Conservation (phyloP, 495 filamentous ascomycete species). For the Glonium stellatum region DNA sequence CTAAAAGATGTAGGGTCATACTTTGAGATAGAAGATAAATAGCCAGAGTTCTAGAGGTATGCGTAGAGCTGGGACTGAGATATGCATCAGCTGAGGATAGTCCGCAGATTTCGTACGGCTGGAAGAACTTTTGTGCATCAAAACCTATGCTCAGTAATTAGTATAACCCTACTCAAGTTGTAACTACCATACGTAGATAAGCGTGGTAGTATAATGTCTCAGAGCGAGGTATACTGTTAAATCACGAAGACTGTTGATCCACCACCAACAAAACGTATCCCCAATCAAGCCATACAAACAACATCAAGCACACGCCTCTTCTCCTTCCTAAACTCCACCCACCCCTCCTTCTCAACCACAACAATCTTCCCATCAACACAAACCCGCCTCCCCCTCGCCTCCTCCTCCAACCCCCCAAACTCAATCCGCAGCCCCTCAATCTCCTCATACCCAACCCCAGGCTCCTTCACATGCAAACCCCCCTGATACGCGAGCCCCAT, state of each 20-base stretch:
- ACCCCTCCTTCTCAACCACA: conserved; percentile 59
- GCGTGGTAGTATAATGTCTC: too few relatives aligned
- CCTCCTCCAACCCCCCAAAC: conserved; percentile 53
- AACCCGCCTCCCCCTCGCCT: conserved; percentile 68
- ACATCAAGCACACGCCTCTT: conserved; percentile 21
- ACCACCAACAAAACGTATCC: background rate
- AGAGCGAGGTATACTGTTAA: background rate
- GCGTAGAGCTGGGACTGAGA: too few relatives aligned
- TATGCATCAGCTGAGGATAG: too few relatives aligned
- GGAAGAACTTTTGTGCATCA: too few relatives aligned
- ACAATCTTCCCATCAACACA: conserved; percentile 88
- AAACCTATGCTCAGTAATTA: too few relatives aligned
- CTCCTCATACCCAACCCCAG: conserved; percentile 57
- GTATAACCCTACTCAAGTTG: too few relatives aligned
- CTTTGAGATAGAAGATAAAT: too few relatives aligned
- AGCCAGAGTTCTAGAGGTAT: too few relatives aligned
- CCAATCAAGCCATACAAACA: background rate
- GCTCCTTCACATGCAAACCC: conserved; percentile 61
- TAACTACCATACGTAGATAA: too few relatives aligned
- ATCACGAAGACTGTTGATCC: background rate
- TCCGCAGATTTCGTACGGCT: too few relatives aligned
- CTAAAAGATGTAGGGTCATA: too few relatives aligned
- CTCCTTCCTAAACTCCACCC: conserved; percentile 56
- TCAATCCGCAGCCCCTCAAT: conserved; percentile 58
- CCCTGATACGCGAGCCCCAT: conserved; percentile 69